phyloP scores from a whole-genome alignment of 148 eudicot species.

The Persicaria tinctoria region DNA sequence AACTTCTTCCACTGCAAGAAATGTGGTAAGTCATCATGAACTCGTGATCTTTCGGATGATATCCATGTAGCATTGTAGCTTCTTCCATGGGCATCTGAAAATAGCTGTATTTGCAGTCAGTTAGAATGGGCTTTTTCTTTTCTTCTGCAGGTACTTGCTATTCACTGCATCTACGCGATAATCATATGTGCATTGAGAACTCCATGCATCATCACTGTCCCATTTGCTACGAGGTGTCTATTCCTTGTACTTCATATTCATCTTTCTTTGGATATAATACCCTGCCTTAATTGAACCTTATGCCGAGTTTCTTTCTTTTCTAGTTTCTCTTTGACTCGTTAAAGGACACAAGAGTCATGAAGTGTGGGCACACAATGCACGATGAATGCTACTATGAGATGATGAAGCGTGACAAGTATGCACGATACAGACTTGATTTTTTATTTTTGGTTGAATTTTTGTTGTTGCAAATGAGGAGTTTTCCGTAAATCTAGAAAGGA shows the following conservation, averaged over 20 bases:
- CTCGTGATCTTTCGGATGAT: neutral
- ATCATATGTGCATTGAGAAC: conserved; percentile 83
- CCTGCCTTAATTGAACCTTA: too few relatives aligned
- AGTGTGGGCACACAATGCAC: conserved; percentile 98
- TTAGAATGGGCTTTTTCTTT: neutral
- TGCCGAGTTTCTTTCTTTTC: conserved; percentile 8
- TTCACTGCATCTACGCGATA: conserved; percentile 54
- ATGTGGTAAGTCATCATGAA: conserved; percentile 56
- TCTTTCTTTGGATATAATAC: neutral
- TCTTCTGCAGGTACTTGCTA: conserved; percentile 71
- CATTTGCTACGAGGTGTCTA: conserved; percentile 73
- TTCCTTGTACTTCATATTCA: conserved; percentile 14
- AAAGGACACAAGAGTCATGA: conserved; percentile 77
- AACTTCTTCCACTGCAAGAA: conserved; percentile 91
- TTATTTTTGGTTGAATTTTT: neutral
- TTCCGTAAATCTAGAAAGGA: neutral
- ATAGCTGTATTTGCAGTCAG: neutral
- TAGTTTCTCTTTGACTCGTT: conserved; percentile 96
- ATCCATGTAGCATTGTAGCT: neutral
- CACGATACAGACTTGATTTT: neutral
- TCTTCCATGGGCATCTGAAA: neutral
- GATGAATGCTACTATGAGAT: conserved; percentile 79
- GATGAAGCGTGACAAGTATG: conserved; percentile 89
- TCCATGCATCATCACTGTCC: conserved; percentile 96
- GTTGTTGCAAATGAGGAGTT: neutral